Evolutionary conservation across 768 basidiomycete species (phyloP).

Genomic region (Pleurotus ostreatus): DNA sequence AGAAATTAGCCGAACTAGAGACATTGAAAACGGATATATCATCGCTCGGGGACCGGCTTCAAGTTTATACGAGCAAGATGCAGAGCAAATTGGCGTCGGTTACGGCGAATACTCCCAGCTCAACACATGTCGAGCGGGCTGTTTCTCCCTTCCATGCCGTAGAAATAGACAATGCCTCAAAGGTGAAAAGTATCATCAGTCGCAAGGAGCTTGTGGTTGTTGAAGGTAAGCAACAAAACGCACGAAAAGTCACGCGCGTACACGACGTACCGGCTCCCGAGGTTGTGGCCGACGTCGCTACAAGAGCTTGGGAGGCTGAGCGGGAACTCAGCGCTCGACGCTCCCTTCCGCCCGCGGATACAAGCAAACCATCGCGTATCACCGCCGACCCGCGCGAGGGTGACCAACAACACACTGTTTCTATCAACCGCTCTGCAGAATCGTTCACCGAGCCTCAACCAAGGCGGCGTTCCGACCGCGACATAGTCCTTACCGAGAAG

Average conservation of each 20-base stretch:
- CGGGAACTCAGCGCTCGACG: constrained; percentile 11
- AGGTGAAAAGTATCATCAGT: neutral
- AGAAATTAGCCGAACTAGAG: constrained; percentile 8
- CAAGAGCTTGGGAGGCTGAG: constrained; percentile 19
- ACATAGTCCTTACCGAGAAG: neutral
- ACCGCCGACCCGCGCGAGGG: neutral
- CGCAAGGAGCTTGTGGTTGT: neutral
- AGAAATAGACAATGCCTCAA: neutral
- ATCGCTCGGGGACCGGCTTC: neutral
- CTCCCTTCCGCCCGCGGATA: neutral
- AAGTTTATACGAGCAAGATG: neutral
- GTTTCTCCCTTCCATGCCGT: neutral
- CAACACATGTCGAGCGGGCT: neutral
- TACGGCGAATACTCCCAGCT: too few species aligned
- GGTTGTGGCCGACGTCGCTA: constrained; percentile 14
- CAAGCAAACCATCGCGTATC: neutral
- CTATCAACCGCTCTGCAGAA: neutral
- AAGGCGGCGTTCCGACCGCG: neutral
- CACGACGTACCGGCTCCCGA: constrained; percentile 7
- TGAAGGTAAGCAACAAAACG: constrained; percentile 1
- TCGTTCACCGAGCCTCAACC: neutral
- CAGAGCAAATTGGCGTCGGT: too few species aligned
- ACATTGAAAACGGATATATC: neutral
- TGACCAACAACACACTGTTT: neutral
- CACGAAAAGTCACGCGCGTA: neutral